A percentile compares a stretch with the other conserved stretches of the same genome.
These are phyloP conservation scores for Sanghuangporus weigelae DNA, from an alignment of 1,284 basidiomycete species.

Conservation along the genomic window DNA sequence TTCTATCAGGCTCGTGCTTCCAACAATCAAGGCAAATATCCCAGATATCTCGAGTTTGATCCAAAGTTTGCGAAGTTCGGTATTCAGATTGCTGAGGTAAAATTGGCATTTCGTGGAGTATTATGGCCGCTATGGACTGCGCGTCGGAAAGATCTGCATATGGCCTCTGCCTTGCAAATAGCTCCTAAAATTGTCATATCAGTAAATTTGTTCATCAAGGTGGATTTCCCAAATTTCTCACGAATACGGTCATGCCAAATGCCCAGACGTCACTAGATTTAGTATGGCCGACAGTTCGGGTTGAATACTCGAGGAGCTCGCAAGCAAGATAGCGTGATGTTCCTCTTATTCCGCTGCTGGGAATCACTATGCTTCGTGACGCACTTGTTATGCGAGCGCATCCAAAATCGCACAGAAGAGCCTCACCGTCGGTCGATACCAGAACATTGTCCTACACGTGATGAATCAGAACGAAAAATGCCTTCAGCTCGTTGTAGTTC, in stretches of 20 bases:
- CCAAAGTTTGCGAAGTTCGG: neutral
- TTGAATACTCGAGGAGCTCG: neutral
- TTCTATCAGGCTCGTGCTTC: neutral
- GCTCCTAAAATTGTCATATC: neutral
- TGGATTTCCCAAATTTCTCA: neutral
- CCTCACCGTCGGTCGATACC: neutral
- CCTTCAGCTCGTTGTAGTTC: neutral
- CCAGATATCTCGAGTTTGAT: neutral
- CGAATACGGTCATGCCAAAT: neutral
- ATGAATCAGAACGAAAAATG: neutral
- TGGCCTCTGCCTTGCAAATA: neutral
- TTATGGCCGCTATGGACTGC: neutral
- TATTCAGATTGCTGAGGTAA: neutral
- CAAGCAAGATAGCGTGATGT: neutral
- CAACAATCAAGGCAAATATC: neutral
- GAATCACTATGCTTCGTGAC: neutral
- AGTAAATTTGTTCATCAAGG: neutral
- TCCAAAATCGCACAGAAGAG: slow-evolving; percentile 10
- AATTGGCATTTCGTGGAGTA: neutral
- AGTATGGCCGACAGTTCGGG: neutral
- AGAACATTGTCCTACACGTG: slow-evolving; percentile 6
- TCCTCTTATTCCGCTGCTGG: neutral
- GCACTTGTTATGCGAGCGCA: neutral
- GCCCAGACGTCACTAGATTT: neutral
- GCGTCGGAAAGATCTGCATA: neutral